Conservation (phyloP, 176 grass and related monocot species). For the Puya raimondii region DNA sequence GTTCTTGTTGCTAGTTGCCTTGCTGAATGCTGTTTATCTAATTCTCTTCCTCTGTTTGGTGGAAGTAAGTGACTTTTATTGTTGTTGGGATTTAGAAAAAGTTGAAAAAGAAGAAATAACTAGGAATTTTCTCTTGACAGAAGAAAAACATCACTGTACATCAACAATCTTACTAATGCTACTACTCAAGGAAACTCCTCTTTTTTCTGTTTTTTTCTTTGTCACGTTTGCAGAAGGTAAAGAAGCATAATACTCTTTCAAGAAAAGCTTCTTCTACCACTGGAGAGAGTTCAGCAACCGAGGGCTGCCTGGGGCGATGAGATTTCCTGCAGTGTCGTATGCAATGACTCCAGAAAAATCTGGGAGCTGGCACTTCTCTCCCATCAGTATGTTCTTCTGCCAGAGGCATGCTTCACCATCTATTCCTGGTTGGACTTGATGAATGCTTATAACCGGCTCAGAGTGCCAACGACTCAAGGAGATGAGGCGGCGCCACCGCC, state of each 20-base stretch:
- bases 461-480: slow-evolving; percentile 43
- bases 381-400: slow-evolving; percentile 91
- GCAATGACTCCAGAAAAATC: slow-evolving; percentile 80
- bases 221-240: no score
- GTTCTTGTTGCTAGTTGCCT: no score
- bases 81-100: no score
- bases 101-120: no score
- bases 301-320: slow-evolving; percentile 43
- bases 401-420: slow-evolving; percentile 44
- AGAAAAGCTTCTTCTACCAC: slow-evolving; percentile 26
- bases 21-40: no score
- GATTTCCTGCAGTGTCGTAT: slow-evolving; percentile 70
- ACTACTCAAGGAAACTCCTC: no score
- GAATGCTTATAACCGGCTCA: slow-evolving; percentile 60
- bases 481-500: slow-evolving; percentile 35
- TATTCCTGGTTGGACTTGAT: slow-evolving; percentile 58
- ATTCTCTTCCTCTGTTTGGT: no score
- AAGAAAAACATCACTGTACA: no score
- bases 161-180: no score
- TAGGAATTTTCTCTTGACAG: no score
- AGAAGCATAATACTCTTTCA: neutral
- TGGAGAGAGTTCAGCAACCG: slow-evolving; percentile 30
- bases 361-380: slow-evolving; percentile 86
- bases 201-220: no score
- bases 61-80: no score